Base-by-base conservation (phyloP, 345 rosid genomes). In the Combretum micranthum region DNA sequence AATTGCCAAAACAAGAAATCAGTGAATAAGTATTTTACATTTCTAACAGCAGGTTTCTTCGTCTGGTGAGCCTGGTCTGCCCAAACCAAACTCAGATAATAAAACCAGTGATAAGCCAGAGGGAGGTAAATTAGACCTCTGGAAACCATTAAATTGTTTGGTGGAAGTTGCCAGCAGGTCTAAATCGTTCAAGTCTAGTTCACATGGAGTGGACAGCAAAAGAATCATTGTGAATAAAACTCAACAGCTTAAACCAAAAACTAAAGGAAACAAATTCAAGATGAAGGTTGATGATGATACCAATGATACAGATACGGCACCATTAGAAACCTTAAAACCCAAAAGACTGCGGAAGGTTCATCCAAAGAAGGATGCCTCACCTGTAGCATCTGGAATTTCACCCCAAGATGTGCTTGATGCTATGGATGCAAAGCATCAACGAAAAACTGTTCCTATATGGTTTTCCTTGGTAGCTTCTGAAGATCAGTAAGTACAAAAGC, bases 111-210 rank as follows among this genome's bases (percentile, higher is more conserved):
- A 56, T 22, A 83, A 82, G 72, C 61, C 83, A 59, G 77, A 75
- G 62, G 87, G 81, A 59, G 87, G 79, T 32, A 87, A 83, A 72
- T 66, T 66, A 26, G 92, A 93, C 75, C 73, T 77, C 54, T 93
- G 96, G 99, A 87, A 86, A 62, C 97, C 99, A 17, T 76, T 93
- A 63, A 75, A 85, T 74, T 85, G 74, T 85, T 90, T 93, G 63
- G 95, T 93, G 75, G 99, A 93, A 70, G 99, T 80, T 61, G 95
- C 92, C 19, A 93, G 86, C 52, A 83, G 91, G 77, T 83, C 91
- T 63, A 87, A 90, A 78, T 62, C 86, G 59, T 73, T 69, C 58
- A 87, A 80, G 79, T 74, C 77, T 54, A 77, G 62, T 73, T 79
- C 71, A 63, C 90, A 75, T 68, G 89, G 65, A 59, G 69, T 72